Evolutionary conservation across 106 monocot species (phyloP).

Genomic region (Posidonia australis): DNA sequence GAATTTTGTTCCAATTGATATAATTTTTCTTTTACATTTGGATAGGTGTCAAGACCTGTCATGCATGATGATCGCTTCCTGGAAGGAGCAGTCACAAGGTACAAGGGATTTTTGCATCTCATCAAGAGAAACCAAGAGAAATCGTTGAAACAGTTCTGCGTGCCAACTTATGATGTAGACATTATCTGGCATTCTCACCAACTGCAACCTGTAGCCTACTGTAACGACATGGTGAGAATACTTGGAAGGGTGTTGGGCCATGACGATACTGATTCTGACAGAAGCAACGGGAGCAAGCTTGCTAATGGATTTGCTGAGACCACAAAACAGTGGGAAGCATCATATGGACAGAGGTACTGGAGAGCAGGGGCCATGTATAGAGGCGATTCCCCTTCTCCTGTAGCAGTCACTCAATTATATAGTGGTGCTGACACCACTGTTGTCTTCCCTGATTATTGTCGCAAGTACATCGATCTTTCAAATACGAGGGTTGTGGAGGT

Average conservation of each 20-base stretch:
- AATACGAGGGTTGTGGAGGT: conserved; percentile 54
- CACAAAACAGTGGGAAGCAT: conserved; percentile 68
- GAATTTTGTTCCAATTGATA: background rate
- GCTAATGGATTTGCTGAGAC: conserved; percentile 68
- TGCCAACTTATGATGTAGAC: conserved; percentile 92
- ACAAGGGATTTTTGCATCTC: conserved; percentile 79
- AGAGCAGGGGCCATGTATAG: conserved; percentile 77
- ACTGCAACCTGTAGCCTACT: conserved; percentile 64
- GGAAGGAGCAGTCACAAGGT: conserved; percentile 53
- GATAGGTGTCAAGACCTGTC: conserved; percentile 62
- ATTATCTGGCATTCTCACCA: conserved; percentile 98
- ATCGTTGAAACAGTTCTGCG: conserved; percentile 48
- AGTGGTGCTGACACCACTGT: background rate
- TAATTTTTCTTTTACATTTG: background rate
- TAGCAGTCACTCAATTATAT: conserved; percentile 14
- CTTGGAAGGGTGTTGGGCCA: conserved; percentile 75
- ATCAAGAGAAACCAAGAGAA: conserved; percentile 70
- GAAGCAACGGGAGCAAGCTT: conserved; percentile 75
- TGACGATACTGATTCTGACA: conserved; percentile 89
- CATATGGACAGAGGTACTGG: conserved; percentile 82
- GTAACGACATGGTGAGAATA: conserved; percentile 52
- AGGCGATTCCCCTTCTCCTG: conserved; percentile 42
- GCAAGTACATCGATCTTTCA: conserved; percentile 26
- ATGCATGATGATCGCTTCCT: conserved; percentile 54
- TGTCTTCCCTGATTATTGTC: background rate